Percentiles rank a stretch among this genome's conserved stretches.
These are phyloP conservation scores for Clarireedia sp. DNA, from an alignment of 2,329 filamentous ascomycete genomes.

Conservation along the genomic window DNA sequence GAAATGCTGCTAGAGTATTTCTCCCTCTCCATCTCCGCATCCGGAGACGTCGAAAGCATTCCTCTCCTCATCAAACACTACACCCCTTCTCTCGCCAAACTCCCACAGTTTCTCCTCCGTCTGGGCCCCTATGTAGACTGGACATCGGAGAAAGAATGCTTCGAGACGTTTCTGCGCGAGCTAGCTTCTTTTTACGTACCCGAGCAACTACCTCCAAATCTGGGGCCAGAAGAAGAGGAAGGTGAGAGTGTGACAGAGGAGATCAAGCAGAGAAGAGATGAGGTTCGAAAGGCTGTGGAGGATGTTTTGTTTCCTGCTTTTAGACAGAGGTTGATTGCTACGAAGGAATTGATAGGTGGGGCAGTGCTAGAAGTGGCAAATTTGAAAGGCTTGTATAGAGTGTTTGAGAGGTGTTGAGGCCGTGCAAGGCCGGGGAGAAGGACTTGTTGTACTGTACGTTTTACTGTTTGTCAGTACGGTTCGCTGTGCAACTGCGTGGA, in stretches of 20 bases:
- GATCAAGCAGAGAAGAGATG: slow-evolving; percentile 50
- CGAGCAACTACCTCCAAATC: slow-evolving; percentile 61
- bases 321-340: slow-evolving; percentile 74
- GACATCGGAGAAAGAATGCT: slow-evolving; percentile 77
- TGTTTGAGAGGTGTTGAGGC: slow-evolving; percentile 83
- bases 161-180: slow-evolving; percentile 76
- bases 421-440: background rate
- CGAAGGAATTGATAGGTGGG: slow-evolving; percentile 64
- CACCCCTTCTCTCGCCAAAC: slow-evolving; percentile 73
- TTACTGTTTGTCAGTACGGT: background rate
- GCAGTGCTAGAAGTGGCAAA: slow-evolving; percentile 80
- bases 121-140: slow-evolving; percentile 86
- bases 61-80: slow-evolving; percentile 87
- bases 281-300: slow-evolving; percentile 72
- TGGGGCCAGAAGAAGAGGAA: slow-evolving; percentile 32
- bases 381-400: slow-evolving; percentile 83
- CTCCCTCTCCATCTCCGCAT: slow-evolving; percentile 68
- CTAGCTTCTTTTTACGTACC: slow-evolving; percentile 86
- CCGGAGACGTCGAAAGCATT: slow-evolving; percentile 69
- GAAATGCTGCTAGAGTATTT: slow-evolving; percentile 95
- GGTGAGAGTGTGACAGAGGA: slow-evolving; percentile 35
- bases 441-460: background rate
- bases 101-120: slow-evolving; percentile 79
- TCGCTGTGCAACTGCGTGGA: background rate
- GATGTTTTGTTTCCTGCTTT: slow-evolving; percentile 86